Conservation (phyloP, 2,329 filamentous ascomycete species). For the Aspergillus neoniger region DNA sequence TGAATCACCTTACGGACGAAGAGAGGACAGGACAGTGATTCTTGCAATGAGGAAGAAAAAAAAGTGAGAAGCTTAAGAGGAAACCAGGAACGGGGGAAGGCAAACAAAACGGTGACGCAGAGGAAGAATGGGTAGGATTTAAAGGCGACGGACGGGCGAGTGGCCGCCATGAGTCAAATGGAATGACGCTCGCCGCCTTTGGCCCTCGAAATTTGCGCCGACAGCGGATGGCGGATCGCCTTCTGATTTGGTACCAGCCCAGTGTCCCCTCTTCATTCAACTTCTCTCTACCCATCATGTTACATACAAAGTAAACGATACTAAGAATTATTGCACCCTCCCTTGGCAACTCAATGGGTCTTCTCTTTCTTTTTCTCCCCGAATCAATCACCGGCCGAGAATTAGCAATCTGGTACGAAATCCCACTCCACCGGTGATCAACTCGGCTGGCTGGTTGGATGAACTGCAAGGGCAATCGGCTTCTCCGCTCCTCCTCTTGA, state of each 20-base stretch:
- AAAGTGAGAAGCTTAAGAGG: conserved; percentile 1
- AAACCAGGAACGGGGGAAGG: background rate
- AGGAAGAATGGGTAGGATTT: background rate
- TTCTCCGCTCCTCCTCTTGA: background rate
- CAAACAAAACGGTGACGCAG: no score
- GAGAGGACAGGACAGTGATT: background rate
- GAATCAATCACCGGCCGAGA: conserved; percentile 7
- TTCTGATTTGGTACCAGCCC: conserved; percentile 4
- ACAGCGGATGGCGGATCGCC: conserved; percentile 18
- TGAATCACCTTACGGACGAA: background rate
- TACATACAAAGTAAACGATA: no score
- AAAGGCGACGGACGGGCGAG: background rate
- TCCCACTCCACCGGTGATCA: background rate
- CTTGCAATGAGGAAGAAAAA: background rate
- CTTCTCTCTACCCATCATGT: no score
- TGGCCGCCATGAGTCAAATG: conserved; percentile 12
- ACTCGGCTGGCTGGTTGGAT: background rate
- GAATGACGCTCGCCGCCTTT: conserved; percentile 2
- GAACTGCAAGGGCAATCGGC: background rate
- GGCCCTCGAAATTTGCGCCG: conserved; percentile 13
- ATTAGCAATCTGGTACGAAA: conserved; percentile 11
- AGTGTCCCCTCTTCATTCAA: background rate
- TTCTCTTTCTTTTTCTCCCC: background rate
- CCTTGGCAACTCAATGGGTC: no score
- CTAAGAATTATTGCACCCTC: no score